A percentile compares a stretch with the other conserved stretches of the same genome.
Evolutionary conservation across 305 asterid genomes (phyloP).

Genomic region (Withania somnifera): DNA sequence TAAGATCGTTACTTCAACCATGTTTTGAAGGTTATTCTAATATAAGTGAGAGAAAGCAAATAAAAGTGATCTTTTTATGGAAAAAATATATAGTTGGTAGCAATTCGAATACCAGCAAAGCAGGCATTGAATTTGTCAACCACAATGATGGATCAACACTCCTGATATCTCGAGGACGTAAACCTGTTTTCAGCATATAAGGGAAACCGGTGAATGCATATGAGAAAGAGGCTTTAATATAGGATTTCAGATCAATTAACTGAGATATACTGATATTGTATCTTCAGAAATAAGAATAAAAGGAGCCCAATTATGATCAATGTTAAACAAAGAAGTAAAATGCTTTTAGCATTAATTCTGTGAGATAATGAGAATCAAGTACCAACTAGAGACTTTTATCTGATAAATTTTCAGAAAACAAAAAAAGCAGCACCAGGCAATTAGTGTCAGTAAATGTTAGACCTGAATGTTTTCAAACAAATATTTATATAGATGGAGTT

Average conservation of each 20-base stretch:
- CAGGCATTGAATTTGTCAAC: slow-evolving; percentile 94
- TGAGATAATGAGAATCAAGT: background rate
- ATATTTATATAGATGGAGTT: background rate
- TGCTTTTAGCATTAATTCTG: background rate
- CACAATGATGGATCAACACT: slow-evolving; percentile 98
- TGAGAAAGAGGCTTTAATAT: background rate
- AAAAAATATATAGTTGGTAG: background rate
- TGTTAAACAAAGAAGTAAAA: background rate
- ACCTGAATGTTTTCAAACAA: background rate
- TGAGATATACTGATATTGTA: background rate
- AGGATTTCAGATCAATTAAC: background rate
- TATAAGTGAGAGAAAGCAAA: background rate
- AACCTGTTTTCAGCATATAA: slow-evolving; percentile 37
- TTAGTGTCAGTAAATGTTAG: background rate
- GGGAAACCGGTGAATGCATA: background rate
- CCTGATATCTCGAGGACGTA: slow-evolving; percentile 93
- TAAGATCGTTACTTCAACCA: background rate
- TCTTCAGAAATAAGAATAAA: background rate
- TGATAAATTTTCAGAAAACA: background rate
- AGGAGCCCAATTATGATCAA: background rate
- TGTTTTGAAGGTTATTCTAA: background rate
- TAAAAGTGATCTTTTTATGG: background rate
- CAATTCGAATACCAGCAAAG: slow-evolving; percentile 54
- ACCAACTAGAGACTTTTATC: background rate
- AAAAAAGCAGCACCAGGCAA: background rate